Base-by-base conservation (phyloP, 2,329 filamentous ascomycete genomes). In the Pestalotiopsis sp. region DNA sequence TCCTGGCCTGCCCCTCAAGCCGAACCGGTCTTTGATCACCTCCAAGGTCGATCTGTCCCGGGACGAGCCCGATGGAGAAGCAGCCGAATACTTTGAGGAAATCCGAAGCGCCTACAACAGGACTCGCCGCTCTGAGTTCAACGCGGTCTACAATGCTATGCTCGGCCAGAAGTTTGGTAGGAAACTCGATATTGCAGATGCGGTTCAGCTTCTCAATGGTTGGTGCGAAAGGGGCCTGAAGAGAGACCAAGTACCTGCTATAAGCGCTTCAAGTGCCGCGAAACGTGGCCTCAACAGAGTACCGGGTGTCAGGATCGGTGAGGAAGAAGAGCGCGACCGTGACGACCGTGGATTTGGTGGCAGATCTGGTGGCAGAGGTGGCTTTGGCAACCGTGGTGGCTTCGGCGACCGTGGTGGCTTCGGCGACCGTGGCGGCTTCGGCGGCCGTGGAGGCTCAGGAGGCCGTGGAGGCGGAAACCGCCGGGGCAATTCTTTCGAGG, bases 1-100 rank as follows among this genome's bases (percentile, higher is more conserved):
- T 66, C 77, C 79, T 4, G 85, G 85, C 3, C 82, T 94, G 14
- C 90, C 91, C 14, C 83, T 94, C 72, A 80, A 88, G 74, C 83
- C 84, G 6, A 87, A 89, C 72, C 75, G 79, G 4, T 81, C 81
- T 0, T 77, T 93, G 1, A 78, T 85, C 67, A 81, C 83, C 38
- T 85, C 91, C 1, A 73, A 77, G 3, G 85, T 87, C 72, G 87
- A 89, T 52, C 78, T 87, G 57, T 84, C 86, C 85, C 3, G 76
- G 78, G 23, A 75, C 72, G 11, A 76, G 82, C 20, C 77, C 84
- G 25, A 84, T 84, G 3, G 76, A 78, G 49, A 78, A 9, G 67
- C 70, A 2, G 39, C 69, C 1, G 36, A 41, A n/a, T 79, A 84
- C 5, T 83, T 92, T 62, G 71, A 77, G 4, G 75, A 84, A 14